Evolutionary conservation across 2,329 filamentous ascomycete species (phyloP).

Genomic region (Raffaelea ambrosiae): DNA sequence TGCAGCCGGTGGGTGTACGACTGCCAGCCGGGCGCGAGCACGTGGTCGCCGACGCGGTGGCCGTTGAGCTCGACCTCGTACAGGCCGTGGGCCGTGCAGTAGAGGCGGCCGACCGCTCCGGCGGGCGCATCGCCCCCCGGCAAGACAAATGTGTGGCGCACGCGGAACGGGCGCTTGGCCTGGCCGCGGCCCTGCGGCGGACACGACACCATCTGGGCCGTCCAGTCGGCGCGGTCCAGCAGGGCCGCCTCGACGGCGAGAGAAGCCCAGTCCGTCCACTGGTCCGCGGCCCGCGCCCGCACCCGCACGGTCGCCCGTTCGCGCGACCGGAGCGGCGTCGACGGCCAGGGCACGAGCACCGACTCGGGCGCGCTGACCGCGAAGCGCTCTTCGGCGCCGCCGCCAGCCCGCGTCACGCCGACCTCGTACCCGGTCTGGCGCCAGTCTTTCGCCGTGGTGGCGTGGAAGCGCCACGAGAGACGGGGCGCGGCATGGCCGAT

Average conservation of each 20-base stretch:
- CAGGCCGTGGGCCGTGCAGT: slow-evolving; percentile 24
- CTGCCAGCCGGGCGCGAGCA: slow-evolving; percentile 31
- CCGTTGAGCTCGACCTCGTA: slow-evolving; percentile 27
- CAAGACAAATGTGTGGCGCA: slow-evolving; percentile 13
- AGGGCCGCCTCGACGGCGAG: slow-evolving; percentile 12
- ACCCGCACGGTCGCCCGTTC: slow-evolving; percentile 6
- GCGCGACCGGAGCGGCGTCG: slow-evolving; percentile 1
- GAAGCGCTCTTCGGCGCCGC: not conserved
- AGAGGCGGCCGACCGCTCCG: no score
- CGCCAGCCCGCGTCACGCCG: not conserved
- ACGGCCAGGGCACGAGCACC: slow-evolving; percentile 25
- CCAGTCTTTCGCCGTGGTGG: slow-evolving; percentile 1
- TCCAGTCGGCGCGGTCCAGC: slow-evolving; percentile 10
- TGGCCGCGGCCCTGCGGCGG: not conserved
- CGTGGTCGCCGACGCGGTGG: slow-evolving; percentile 17
- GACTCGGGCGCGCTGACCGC: slow-evolving; percentile 12
- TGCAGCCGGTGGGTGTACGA: slow-evolving; percentile 28
- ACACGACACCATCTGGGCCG: slow-evolving; percentile 3
- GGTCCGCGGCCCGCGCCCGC: not conserved
- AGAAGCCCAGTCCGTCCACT: slow-evolving; percentile 1
- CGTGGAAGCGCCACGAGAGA: slow-evolving; percentile 13
- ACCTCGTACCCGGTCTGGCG: slow-evolving; percentile 9
- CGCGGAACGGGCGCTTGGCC: slow-evolving; percentile 9
- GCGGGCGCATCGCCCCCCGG: slow-evolving; percentile 8
- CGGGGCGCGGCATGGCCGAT: slow-evolving; percentile 6